A percentile compares a stretch with the other conserved stretches of the same genome.
Conservation (phyloP, 2,329 filamentous ascomycete species). For the Beauveria asiatica region DNA sequence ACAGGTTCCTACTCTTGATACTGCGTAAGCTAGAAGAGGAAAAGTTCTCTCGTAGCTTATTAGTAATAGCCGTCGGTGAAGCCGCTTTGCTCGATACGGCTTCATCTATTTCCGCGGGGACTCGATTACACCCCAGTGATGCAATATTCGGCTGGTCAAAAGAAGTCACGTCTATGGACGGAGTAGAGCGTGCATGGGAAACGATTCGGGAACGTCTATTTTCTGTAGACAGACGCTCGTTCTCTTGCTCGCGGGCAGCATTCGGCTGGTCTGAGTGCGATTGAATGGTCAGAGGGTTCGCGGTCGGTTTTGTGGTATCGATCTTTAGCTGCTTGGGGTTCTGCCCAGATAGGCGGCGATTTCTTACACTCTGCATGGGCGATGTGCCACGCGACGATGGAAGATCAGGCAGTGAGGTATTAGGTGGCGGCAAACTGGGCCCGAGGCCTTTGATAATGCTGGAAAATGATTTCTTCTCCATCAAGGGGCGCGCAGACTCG, state of each 20-base stretch:
- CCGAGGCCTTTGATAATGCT: constrained; percentile 15
- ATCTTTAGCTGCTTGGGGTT: constrained; percentile 81
- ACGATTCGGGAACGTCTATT: background rate
- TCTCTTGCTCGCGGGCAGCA: background rate
- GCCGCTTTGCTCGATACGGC: constrained; percentile 34
- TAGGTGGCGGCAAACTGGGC: constrained; percentile 39
- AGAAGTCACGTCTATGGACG: constrained; percentile 15
- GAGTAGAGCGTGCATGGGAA: constrained; percentile 1
- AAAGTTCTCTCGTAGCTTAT: constrained; percentile 54
- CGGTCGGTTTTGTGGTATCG: constrained; percentile 50
- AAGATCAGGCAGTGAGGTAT: constrained; percentile 36
- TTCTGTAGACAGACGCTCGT: background rate
- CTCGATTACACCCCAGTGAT: constrained; percentile 26
- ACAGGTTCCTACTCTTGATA: constrained; percentile 66
- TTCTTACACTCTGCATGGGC: constrained; percentile 52
- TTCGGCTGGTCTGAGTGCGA: background rate
- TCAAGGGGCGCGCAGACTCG: constrained; percentile 56
- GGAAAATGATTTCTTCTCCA: constrained; percentile 41
- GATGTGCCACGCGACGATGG: constrained; percentile 26
- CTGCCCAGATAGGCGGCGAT: constrained; percentile 70
- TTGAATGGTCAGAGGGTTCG: constrained; percentile 14
- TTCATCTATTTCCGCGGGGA: constrained; percentile 28
- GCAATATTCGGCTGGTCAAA: constrained; percentile 19
- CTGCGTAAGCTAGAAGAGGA: constrained; percentile 64
- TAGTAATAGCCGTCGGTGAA: constrained; percentile 40